Evolutionary conservation across 495 filamentous ascomycete genomes (phyloP).

Genomic region (Gamarada debralockiae): DNA sequence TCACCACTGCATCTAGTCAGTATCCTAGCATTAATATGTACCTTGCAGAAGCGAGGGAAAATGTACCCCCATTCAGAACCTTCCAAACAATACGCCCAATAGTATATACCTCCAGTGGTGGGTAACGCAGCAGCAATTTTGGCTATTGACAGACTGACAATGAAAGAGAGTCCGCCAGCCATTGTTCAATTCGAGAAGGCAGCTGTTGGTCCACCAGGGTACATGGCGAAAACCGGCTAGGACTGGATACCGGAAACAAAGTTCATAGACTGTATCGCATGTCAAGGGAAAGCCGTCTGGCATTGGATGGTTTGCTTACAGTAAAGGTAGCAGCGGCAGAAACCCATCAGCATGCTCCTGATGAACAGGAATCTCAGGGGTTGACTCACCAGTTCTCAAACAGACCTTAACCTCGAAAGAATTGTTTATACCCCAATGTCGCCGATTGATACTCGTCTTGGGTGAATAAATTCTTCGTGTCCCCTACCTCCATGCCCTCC

Average conservation of each 20-base stretch:
- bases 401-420: constrained; percentile 26
- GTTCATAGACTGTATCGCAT: constrained; percentile 20
- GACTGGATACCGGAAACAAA: constrained; percentile 26
- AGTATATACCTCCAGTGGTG: constrained; percentile 34
- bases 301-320: neutral
- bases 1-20: no score
- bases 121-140: constrained; percentile 27
- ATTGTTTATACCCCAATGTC: constrained; percentile 24
- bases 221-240: constrained; percentile 28
- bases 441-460: constrained; percentile 24
- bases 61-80: constrained; percentile 29
- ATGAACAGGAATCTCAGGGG: no score
- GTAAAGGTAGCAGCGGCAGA: constrained; percentile 21
- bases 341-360: no score
- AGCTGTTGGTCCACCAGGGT: constrained; percentile 25
- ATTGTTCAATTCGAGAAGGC: constrained; percentile 27
- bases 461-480: neutral
- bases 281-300: neutral
- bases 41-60: neutral
- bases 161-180: constrained; percentile 24
- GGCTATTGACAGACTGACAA: constrained; percentile 26
- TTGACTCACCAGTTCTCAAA: constrained; percentile 28
- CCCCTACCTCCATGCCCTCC: no score
- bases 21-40: no score
- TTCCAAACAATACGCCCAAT: constrained; percentile 27